Base-by-base conservation (phyloP, 768 basidiomycete genomes). In the Kwoniella mangroviensis region DNA sequence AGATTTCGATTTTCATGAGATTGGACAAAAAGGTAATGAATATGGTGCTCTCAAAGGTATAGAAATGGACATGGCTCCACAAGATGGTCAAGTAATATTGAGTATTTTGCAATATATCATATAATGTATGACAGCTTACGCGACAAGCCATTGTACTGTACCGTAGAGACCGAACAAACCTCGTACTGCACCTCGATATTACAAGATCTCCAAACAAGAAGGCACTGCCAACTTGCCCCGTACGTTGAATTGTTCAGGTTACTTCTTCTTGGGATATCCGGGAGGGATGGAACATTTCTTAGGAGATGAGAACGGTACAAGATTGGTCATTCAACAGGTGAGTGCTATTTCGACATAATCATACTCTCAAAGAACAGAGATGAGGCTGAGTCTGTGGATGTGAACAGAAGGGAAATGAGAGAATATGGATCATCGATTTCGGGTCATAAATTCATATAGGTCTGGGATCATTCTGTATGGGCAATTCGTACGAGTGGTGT, bases 111-210 rank as follows among this genome's bases (percentile, higher is more conserved):
- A 34, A 7, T 34, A 7, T 34, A 34, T 34, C 34, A 34, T 34
- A 34, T 34, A 7, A 7, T 34, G 0, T 7, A 34, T 34, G 34
- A 34, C 34, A 34, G 34, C 34, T 34, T 34, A 34, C 9, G 6
- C 34, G 3, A 34, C 34, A 34, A 34, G 34, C 34, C 34, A 34
- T 34, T 24, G 12, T n/a, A 21, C 12, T 55, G 12, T 12, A 55
- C 24, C 24, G 24, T 28, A 57, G 56, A 57, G 56, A 57, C 56
- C 56, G 22, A 34, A 26, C 24, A 57, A 57, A 57, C 56, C 56
- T 17, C 22, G 56, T 15, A 26, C 24, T 28, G 11, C 24, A 28
- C 56, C 56, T 28, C 26, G 12, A 13, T 15, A 13, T 13, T 3
- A 57, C n/a, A 57, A 34, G 9, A 15, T 57, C 24, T 15, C 28